Percentiles rank a stretch among this genome's conserved stretches.
Evolutionary conservation across 129 eudicot genomes (phyloP).

Genomic region (Ambrosia artemisiifolia): DNA sequence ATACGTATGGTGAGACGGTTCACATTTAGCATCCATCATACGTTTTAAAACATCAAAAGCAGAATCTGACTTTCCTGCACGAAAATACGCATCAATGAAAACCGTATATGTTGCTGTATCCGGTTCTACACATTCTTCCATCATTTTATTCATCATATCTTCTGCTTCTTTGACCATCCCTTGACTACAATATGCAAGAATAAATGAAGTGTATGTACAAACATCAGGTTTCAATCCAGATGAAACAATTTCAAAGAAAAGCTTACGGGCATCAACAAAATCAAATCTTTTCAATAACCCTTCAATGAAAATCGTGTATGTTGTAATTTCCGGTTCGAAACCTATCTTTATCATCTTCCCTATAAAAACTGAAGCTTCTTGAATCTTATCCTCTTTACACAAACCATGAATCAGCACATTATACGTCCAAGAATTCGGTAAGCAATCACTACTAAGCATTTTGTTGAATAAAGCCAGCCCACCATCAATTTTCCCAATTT

Average conservation of each 20-base stretch:
- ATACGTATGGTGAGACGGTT: conserved; percentile 75
- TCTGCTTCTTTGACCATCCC: conserved; percentile 72
- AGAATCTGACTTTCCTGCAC: conserved; percentile 38
- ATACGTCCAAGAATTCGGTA: conserved; percentile 63
- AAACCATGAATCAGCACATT: conserved; percentile 62
- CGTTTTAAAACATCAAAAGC: conserved; percentile 56
- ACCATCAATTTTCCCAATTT: conserved; percentile 37
- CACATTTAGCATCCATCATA: conserved; percentile 60
- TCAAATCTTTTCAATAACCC: conserved; percentile 55
- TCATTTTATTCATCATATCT: conserved; percentile 53
- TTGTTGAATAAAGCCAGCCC: conserved; percentile 48
- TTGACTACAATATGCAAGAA: conserved; percentile 65
- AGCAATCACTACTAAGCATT: conserved; percentile 51
- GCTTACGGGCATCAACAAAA: conserved; percentile 48
- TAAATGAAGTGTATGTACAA: conserved; percentile 66
- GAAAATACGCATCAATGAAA: conserved; percentile 72
- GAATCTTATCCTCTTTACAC: conserved; percentile 50
- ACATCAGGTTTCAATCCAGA: conserved; percentile 69
- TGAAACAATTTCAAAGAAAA: conserved; percentile 38
- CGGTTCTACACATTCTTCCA: conserved; percentile 42
- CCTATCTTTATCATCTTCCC: conserved; percentile 59
- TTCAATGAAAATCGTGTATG: conserved; percentile 57
- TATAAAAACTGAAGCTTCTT: conserved; percentile 41
- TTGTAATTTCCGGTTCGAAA: conserved; percentile 45
- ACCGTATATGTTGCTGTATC: conserved; percentile 71